Evolutionary conservation across 2,329 filamentous ascomycete genomes (phyloP).

Genomic region (Akanthomyces lecanii): DNA sequence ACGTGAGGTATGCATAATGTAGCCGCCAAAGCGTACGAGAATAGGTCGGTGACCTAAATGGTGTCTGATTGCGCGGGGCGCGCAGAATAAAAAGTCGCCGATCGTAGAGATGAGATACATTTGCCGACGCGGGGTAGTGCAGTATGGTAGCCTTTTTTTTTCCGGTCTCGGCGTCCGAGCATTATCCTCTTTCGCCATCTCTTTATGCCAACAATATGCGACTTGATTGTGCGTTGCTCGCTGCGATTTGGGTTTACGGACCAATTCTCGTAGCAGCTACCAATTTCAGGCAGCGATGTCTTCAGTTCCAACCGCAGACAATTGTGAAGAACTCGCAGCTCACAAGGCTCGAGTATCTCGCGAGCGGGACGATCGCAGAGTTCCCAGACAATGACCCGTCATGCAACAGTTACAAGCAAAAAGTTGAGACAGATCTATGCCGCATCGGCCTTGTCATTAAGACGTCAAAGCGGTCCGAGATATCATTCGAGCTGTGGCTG

Average conservation of each 20-base stretch:
- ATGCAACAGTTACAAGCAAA: constrained; percentile 28
- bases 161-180: background rate
- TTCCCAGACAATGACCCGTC: constrained; percentile 35
- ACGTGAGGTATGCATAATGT: no score
- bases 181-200: background rate
- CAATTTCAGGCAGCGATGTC: background rate
- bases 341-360: constrained; percentile 13
- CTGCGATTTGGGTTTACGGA: background rate
- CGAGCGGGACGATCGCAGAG: constrained; percentile 20
- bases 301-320: background rate
- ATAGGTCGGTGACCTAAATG: no score
- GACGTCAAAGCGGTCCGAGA: constrained; percentile 36
- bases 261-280: background rate
- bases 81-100: no score
- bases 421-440: constrained; percentile 22
- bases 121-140: background rate
- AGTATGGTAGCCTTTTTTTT: no score
- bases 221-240: background rate
- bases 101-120: no score
- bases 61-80: no score
- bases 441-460: constrained; percentile 22
- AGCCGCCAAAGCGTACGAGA: no score
- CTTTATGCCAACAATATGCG: background rate
- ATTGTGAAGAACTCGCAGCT: background rate
- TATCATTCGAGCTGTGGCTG: constrained; percentile 46